Evolutionary conservation across 2,329 filamentous ascomycete species (phyloP).

Genomic region (Colletotrichum acutatum): DNA sequence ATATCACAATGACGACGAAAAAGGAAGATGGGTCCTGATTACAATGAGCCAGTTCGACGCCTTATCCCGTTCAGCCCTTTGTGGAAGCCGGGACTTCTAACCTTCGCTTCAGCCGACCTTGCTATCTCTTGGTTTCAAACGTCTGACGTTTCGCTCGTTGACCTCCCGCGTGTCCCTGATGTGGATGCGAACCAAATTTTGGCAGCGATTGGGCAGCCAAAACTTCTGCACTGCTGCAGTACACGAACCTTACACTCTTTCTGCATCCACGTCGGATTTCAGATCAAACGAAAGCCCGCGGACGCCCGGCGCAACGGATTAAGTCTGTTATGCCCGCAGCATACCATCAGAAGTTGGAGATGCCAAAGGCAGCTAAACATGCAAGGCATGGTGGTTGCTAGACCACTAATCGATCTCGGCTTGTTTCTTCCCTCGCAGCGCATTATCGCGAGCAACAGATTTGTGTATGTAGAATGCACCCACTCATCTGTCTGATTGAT

Average conservation of each 20-base stretch:
- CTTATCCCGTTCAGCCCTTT: background rate
- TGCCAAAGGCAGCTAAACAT: background rate
- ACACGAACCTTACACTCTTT: constrained; percentile 3
- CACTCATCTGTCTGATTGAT: no score
- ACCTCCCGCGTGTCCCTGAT: constrained; percentile 9
- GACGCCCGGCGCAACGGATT: background rate
- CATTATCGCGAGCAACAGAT: background rate
- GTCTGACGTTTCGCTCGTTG: constrained; percentile 29
- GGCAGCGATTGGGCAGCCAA: background rate
- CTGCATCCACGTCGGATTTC: background rate
- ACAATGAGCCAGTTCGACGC: background rate
- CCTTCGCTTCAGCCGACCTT: background rate
- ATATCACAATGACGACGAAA: background rate
- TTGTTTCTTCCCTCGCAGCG: background rate
- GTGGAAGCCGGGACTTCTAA: background rate
- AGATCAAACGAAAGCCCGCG: constrained; percentile 25
- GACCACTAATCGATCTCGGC: background rate
- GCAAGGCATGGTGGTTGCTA: background rate
- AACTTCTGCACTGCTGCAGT: background rate
- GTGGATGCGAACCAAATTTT: background rate
- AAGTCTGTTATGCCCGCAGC: background rate
- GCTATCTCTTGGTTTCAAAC: constrained; percentile 26
- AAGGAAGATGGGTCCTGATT: background rate
- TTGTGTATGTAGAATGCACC: no score
- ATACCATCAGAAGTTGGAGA: background rate